Evolutionary conservation across 148 eudicot genomes (phyloP).

Genomic region (Rhododendron vialii): DNA sequence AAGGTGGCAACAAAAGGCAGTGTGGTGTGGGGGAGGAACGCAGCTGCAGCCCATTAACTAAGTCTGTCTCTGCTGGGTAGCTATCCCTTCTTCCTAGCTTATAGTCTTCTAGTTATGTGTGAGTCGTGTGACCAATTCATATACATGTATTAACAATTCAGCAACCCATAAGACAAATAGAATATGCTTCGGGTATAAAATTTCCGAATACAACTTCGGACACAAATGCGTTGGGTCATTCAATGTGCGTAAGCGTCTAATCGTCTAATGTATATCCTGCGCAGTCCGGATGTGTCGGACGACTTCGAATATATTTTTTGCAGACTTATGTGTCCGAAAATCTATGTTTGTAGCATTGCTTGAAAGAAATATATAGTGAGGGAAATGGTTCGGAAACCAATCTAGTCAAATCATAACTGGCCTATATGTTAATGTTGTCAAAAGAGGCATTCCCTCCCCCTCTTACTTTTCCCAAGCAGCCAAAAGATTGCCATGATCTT

Average conservation of each 20-base stretch:
- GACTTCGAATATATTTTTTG: not conserved
- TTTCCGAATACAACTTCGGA: too few relatives aligned
- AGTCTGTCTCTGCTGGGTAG: not conserved
- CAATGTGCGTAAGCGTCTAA: not conserved
- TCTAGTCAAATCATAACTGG: slow-evolving; percentile 5
- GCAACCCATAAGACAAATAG: not conserved
- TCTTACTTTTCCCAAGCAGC: not conserved
- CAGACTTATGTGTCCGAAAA: not conserved
- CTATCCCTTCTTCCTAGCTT: not conserved
- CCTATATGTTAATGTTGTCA: slow-evolving; percentile 1
- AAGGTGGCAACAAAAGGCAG: not conserved
- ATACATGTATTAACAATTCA: not conserved
- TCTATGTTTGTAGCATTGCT: not conserved
- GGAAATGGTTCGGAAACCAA: not conserved
- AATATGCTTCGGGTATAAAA: not conserved
- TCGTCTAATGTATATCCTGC: not conserved
- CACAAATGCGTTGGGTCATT: too few relatives aligned
- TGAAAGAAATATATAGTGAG: not conserved
- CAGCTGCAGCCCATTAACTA: slow-evolving; percentile 1
- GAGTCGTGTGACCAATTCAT: not conserved
- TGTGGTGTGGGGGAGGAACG: not conserved
- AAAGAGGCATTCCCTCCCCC: not conserved
- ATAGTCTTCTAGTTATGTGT: not conserved
- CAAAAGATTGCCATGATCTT: not conserved
- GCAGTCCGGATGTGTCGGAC: not conserved